Conservation (phyloP, 257 asterid genomes). For the Gentiana macrophylla region DNA sequence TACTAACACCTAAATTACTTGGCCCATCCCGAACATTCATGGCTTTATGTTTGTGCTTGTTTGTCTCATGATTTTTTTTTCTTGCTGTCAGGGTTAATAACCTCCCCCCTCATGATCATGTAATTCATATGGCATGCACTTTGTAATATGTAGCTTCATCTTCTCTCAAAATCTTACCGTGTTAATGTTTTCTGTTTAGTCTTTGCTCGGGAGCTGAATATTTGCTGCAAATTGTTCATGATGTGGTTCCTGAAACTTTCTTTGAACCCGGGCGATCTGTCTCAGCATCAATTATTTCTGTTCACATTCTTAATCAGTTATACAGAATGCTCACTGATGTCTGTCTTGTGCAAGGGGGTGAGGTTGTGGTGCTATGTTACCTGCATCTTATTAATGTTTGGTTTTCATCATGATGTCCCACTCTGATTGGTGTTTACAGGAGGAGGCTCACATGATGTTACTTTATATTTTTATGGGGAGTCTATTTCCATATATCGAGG, state of each 20-base stretch:
- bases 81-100: too few species aligned
- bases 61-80: too few species aligned
- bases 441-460: conserved; percentile 78
- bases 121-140: too few species aligned
- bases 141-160: too few species aligned
- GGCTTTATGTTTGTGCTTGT: too few species aligned
- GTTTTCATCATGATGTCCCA: conserved; percentile 9
- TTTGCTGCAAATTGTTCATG: conserved; percentile 72
- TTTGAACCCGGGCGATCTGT: conserved; percentile 34
- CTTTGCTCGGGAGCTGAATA: conserved; percentile 87
- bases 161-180: too few species aligned
- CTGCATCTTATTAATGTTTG: conserved; percentile 5
- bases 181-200: conserved; percentile 29
- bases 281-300: conserved; percentile 59
- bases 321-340: conserved; percentile 78
- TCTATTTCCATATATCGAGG: conserved; percentile 79
- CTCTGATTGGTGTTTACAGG: conserved; percentile 41
- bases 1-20: too few species aligned
- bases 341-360: conserved; percentile 90
- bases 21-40: too few species aligned
- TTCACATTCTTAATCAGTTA: conserved; percentile 66
- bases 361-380: conserved; percentile 41
- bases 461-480: conserved; percentile 62
- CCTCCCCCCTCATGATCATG: too few species aligned
- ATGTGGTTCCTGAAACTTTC: conserved; percentile 52